A percentile compares a stretch with the other conserved stretches of the same genome.
These are phyloP conservation scores for Suhomyces vadensis DNA, from an alignment of 805 yeast genomes.

Conservation along the genomic window DNA sequence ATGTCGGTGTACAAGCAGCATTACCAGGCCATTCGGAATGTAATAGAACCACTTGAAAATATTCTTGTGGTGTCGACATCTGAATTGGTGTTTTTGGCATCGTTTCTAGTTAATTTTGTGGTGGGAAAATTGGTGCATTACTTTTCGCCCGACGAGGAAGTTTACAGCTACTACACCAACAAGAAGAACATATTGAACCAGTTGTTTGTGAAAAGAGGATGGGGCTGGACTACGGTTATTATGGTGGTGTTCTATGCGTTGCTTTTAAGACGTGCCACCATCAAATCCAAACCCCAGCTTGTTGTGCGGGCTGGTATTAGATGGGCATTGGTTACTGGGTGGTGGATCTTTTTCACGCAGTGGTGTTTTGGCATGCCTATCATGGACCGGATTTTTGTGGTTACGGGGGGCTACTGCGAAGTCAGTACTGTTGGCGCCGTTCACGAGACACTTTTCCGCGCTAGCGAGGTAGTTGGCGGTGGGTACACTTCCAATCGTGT, in stretches of 20 bases:
- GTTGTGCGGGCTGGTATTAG: constrained; percentile 31
- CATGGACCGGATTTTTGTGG: constrained; percentile 80
- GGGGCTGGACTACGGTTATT: constrained; percentile 77
- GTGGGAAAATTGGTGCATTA: constrained; percentile 53
- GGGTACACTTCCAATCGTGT: constrained; percentile 14
- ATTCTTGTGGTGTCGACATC: constrained; percentile 15
- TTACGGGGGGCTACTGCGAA: constrained; percentile 81
- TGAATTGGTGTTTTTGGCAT: constrained; percentile 31
- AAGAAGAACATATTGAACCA: constrained; percentile 73
- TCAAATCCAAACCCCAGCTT: constrained; percentile 4
- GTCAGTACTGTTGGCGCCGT: constrained; percentile 11
- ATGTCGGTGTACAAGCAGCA: constrained; percentile 16
- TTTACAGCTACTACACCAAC: constrained; percentile 52
- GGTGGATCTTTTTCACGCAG: constrained; percentile 90
- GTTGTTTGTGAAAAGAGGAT: constrained; percentile 81
- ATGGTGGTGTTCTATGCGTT: constrained; percentile 28
- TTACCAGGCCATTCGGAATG: constrained; percentile 3
- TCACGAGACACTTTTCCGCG: constrained; percentile 14
- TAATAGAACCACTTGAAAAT: neutral
- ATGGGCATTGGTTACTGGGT: constrained; percentile 57
- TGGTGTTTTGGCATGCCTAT: constrained; percentile 83
- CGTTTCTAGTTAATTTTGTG: constrained; percentile 43
- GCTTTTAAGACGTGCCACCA: constrained; percentile 9
- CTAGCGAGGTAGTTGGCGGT: constrained; percentile 1
- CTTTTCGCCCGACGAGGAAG: constrained; percentile 46